Conservation (phyloP, 495 filamentous ascomycete species). For the Podospora appendiculata region DNA sequence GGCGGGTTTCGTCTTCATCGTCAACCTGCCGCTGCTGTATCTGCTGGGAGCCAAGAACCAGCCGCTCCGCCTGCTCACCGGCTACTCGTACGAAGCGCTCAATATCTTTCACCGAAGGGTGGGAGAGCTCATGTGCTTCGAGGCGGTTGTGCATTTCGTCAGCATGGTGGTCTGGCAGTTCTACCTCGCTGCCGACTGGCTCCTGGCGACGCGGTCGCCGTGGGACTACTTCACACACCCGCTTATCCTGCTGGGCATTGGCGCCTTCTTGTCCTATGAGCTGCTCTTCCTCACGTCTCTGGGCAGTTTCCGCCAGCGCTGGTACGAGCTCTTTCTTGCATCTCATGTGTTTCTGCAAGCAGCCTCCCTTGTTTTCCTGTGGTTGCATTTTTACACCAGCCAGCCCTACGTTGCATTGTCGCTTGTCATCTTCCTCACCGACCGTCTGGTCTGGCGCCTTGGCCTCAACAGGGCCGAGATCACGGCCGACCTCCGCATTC, state of each 20-base stretch:
- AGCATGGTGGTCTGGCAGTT: constrained; percentile 39
- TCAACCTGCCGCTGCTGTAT: constrained; percentile 55
- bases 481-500: constrained; percentile 36
- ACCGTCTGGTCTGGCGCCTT: constrained; percentile 50
- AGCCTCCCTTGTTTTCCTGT: constrained; percentile 44
- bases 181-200: constrained; percentile 19
- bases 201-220: constrained; percentile 7
- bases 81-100: constrained; percentile 55
- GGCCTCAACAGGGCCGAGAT: constrained; percentile 33
- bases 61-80: constrained; percentile 49
- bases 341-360: constrained; percentile 46
- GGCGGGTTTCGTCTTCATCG: constrained; percentile 41
- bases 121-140: constrained; percentile 25
- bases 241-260: constrained; percentile 25
- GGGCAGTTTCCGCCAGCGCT: constrained; percentile 17
- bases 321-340: constrained; percentile 22
- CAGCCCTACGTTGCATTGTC: constrained; percentile 13
- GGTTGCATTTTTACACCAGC: constrained; percentile 39
- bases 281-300: constrained; percentile 42
- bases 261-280: constrained; percentile 48
- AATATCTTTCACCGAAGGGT: constrained; percentile 50
- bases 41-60: constrained; percentile 57
- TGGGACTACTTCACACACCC: constrained; percentile 19
- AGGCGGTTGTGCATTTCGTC: constrained; percentile 20
- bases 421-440: constrained; percentile 47